Evolutionary conservation across 1,139 yeast genomes (phyloP), one percentile per base, ranked within the genome.

Genomic region (Keqinozyma sinolaborantium): DNA sequence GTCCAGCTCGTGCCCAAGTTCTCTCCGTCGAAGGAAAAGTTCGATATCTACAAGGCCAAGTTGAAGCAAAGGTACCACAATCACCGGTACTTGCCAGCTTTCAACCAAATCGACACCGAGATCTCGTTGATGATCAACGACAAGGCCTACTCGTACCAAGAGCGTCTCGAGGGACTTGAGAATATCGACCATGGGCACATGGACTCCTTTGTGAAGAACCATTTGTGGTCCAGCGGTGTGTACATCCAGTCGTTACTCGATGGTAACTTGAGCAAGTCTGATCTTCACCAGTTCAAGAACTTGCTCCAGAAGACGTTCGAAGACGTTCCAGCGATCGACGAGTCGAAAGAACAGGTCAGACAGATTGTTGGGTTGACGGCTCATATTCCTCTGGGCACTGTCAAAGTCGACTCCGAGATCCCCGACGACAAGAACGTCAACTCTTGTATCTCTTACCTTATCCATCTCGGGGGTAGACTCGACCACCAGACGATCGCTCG

Each of bases 401-500:
- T 59, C 31, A 68, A 79, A 40, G 82, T 65, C 45, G 79, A 80
- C 34, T 57, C 71, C 13, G 45, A 53, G 0, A 59, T 83, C 30
- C 72, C 69, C 28, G 97, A 92, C 53, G 65, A 72, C 4, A 67
- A 80, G 34, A 87, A 92, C 51, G 71, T 83, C 36, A 92, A 92
- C 51, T 83, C 95, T 0, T 85, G 95, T 54, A 77, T 90, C 44
- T 95, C 85, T 45, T 79, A 85, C 46, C 78, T 77, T 42, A 63
- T 82, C 31, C 95, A 87, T 56, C 56, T 87, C 19, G 87, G 84
- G 13, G 61, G 68, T 23, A 55, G 70, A 16, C 49, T 54, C 3
- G 53, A 61, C 35, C 47, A 45, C 13, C 51, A 47, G 24, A 36
- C 53, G 21, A 51, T 67, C 28, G 63, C 87, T 0, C 51, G 75